Percentiles rank a stretch among this genome's conserved stretches.
Conservation (phyloP, 306 rosid species). For the Lathyrus tuberosus region DNA sequence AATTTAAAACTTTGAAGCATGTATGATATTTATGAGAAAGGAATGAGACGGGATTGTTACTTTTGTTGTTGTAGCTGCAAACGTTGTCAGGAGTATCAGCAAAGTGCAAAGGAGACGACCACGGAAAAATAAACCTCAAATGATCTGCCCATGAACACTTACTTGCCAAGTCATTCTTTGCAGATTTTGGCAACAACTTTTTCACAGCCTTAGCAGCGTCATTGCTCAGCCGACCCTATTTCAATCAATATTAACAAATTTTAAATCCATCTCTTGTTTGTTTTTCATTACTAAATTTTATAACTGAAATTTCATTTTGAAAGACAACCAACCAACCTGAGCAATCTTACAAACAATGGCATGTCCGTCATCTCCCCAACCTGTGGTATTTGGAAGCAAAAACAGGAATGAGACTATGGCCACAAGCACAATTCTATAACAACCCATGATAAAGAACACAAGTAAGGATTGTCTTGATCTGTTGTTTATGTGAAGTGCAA, state of each 20-base stretch:
- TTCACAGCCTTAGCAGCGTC: slow-evolving; percentile 64
- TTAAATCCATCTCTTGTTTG: background rate
- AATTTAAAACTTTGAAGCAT: no score
- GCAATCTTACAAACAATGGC: slow-evolving; percentile 69
- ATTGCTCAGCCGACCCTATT: slow-evolving; percentile 59
- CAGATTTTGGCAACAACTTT: slow-evolving; percentile 60
- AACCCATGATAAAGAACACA: slow-evolving; percentile 30
- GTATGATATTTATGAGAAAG: background rate
- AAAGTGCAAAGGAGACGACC: slow-evolving; percentile 86
- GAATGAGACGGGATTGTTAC: slow-evolving; percentile 28
- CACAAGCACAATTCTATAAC: background rate
- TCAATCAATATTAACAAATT: no score
- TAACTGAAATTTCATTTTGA: background rate
- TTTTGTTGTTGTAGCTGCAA: slow-evolving; percentile 55
- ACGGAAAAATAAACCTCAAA: slow-evolving; percentile 50
- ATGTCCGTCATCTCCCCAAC: slow-evolving; percentile 85
- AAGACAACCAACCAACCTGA: slow-evolving; percentile 46
- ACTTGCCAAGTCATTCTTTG: slow-evolving; percentile 58
- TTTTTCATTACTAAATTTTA: background rate
- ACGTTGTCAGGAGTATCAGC: slow-evolving; percentile 67
- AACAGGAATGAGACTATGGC: slow-evolving; percentile 43
- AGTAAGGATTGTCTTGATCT: background rate
- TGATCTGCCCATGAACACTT: slow-evolving; percentile 82
- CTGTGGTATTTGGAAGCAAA: slow-evolving; percentile 51
- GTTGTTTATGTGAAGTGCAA: background rate